phyloP scores from a whole-genome alignment of 805 yeast genomes.

The Candida berthetii region DNA sequence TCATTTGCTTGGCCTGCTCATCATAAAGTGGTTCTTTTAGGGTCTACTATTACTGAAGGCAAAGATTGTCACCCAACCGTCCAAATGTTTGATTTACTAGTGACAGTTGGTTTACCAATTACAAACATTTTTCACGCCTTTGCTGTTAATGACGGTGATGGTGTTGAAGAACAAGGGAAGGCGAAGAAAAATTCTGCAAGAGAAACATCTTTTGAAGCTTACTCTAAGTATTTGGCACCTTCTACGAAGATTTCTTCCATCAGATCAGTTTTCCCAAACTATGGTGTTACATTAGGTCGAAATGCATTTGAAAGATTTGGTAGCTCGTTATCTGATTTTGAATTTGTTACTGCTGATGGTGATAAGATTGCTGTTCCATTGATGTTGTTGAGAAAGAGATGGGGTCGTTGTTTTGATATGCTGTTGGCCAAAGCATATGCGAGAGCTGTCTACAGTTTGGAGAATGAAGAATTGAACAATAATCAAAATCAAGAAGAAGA shows the following conservation, averaged over 20 bases:
- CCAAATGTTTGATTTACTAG: conserved; percentile 36
- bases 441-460: conserved; percentile 35
- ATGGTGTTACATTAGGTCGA: conserved; percentile 73
- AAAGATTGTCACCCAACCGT: conserved; percentile 26
- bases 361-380: conserved; percentile 59
- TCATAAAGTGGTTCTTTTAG: conserved; percentile 61
- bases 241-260: conserved; percentile 59
- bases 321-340: conserved; percentile 61
- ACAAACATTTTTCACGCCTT: conserved; percentile 33
- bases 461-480: conserved; percentile 7
- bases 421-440: conserved; percentile 60
- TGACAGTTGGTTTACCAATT: conserved; percentile 49
- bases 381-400: conserved; percentile 57
- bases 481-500: not conserved
- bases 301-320: conserved; percentile 68
- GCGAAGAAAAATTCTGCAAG: not conserved
- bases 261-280: conserved; percentile 66
- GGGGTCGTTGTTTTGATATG: conserved; percentile 70
- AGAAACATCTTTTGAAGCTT: conserved; percentile 46
- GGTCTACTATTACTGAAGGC: conserved; percentile 25
- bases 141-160: conserved; percentile 1
- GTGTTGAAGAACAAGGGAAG: not conserved
- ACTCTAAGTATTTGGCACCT: conserved; percentile 73
- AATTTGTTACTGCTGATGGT: conserved; percentile 65
- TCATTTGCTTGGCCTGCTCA: conserved; percentile 75